Evolutionary conservation across 495 filamentous ascomycete species (phyloP).

Genomic region (Aspergillus coremiiformis): DNA sequence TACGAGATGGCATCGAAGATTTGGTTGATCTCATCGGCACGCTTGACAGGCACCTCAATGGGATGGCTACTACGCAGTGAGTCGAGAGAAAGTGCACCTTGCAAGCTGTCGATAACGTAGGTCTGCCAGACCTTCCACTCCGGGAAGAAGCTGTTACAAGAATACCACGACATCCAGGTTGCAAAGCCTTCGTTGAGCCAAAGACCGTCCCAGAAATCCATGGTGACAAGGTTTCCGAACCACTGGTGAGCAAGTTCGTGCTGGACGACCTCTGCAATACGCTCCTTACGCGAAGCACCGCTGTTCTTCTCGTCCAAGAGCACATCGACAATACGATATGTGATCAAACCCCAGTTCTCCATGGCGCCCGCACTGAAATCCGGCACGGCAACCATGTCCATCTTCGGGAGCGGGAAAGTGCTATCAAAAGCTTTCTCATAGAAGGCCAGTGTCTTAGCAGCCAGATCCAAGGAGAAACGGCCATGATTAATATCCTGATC

Average conservation of each 20-base stretch:
- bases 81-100: constrained; percentile 80
- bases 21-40: constrained; percentile 92
- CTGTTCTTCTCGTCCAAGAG: constrained; percentile 87
- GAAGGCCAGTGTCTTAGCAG: constrained; percentile 48
- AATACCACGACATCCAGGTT: constrained; percentile 72
- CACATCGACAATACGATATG: constrained; percentile 86
- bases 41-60: constrained; percentile 94
- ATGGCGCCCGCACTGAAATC: constrained; percentile 93
- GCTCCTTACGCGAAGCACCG: constrained; percentile 86
- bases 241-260: constrained; percentile 98
- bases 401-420: constrained; percentile 62
- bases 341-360: constrained; percentile 99
- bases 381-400: constrained; percentile 97
- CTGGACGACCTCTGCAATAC: constrained; percentile 89
- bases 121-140: constrained; percentile 99
- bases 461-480: constrained; percentile 56
- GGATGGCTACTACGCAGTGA: constrained; percentile 92
- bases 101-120: constrained; percentile 86
- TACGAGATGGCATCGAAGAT: constrained; percentile 99
- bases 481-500: constrained; percentile 61
- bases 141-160: constrained; percentile 71
- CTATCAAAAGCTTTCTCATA: constrained; percentile 51
- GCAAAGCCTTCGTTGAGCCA: constrained; percentile 99
- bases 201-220: constrained; percentile 99
- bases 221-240: constrained; percentile 98